These are phyloP conservation scores for Penicillium lividum DNA, from an alignment of 495 filamentous ascomycete genomes.

Conservation along the genomic window DNA sequence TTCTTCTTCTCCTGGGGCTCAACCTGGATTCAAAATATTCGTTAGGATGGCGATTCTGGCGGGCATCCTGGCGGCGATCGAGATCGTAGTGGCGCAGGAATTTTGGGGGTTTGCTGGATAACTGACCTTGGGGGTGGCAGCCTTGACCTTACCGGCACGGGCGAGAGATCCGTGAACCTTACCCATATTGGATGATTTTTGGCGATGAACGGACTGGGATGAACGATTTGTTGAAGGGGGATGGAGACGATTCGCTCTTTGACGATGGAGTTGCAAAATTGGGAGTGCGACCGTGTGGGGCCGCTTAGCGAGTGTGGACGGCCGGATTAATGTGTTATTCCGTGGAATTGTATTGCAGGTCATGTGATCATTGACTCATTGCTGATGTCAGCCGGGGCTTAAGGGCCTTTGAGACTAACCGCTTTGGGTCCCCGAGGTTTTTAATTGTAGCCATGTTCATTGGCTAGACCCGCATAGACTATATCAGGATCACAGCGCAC, in stretches of 20 bases:
- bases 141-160: conserved; percentile 96
- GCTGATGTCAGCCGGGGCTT: background rate
- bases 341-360: background rate
- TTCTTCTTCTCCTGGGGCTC: conserved; percentile 50
- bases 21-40: conserved; percentile 33
- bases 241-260: conserved; percentile 28
- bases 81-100: conserved; percentile 16
- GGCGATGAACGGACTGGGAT: conserved; percentile 25
- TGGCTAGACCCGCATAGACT: no score
- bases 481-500: no score
- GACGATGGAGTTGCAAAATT: conserved; percentile 35
- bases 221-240: conserved; percentile 30
- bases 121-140: conserved; percentile 85
- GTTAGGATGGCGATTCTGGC: conserved; percentile 25
- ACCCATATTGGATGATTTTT: conserved; percentile 39
- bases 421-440: background rate
- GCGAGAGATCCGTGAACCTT: conserved; percentile 62
- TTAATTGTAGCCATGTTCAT: no score
- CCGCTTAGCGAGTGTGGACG: conserved; percentile 4
- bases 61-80: conserved; percentile 7
- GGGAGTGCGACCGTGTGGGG: conserved; percentile 10
- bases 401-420: background rate
- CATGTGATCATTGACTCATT: background rate
- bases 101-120: conserved; percentile 13
- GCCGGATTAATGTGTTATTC: background rate